These are phyloP conservation scores for Sphaerobolus stellatus DNA, from an alignment of 1,284 basidiomycete species.

Conservation along the genomic window DNA sequence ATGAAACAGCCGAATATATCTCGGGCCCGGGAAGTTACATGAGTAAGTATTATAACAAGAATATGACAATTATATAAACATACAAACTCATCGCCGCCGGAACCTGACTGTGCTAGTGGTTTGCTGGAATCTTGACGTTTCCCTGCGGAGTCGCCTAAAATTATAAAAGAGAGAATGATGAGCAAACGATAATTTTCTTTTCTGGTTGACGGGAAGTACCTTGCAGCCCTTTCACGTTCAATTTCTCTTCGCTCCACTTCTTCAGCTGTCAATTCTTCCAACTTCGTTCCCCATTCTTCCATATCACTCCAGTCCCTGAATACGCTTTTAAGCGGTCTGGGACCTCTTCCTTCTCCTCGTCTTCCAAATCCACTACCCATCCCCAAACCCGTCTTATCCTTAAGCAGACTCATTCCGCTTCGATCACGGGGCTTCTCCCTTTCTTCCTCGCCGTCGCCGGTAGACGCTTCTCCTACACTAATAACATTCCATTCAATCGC, in stretches of 20 bases:
- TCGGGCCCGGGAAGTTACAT: too few relatives aligned
- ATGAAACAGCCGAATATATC: too few relatives aligned
- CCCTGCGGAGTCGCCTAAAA: slow-evolving; percentile 63
- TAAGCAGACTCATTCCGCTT: slow-evolving; percentile 53
- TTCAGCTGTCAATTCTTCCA: slow-evolving; percentile 84
- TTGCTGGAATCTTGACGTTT: slow-evolving; percentile 65
- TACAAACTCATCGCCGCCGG: slow-evolving; percentile 43
- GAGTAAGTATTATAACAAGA: too few relatives aligned
- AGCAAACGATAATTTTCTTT: slow-evolving; percentile 4
- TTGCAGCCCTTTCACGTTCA: slow-evolving; percentile 78
- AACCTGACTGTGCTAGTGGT: slow-evolving; percentile 42
- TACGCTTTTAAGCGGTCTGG: slow-evolving; percentile 80
- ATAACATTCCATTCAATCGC: slow-evolving; percentile 91
- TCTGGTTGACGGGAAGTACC: slow-evolving; percentile 35
- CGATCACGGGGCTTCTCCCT: slow-evolving; percentile 39
- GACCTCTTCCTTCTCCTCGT: slow-evolving; percentile 63
- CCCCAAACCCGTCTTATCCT: slow-evolving; percentile 77
- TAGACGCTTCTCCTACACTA: slow-evolving; percentile 35
- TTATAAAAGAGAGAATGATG: slow-evolving; percentile 11
- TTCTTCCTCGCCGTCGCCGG: slow-evolving; percentile 26
- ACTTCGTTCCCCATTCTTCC: slow-evolving; percentile 87
- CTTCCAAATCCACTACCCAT: slow-evolving; percentile 54
- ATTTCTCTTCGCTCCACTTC: slow-evolving; percentile 88
- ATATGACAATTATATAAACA: too few relatives aligned
- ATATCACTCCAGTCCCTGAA: slow-evolving; percentile 96